These are phyloP conservation scores for Phyllosticta capitalensis DNA, from an alignment of 2,329 filamentous ascomycete species.

Conservation along the genomic window DNA sequence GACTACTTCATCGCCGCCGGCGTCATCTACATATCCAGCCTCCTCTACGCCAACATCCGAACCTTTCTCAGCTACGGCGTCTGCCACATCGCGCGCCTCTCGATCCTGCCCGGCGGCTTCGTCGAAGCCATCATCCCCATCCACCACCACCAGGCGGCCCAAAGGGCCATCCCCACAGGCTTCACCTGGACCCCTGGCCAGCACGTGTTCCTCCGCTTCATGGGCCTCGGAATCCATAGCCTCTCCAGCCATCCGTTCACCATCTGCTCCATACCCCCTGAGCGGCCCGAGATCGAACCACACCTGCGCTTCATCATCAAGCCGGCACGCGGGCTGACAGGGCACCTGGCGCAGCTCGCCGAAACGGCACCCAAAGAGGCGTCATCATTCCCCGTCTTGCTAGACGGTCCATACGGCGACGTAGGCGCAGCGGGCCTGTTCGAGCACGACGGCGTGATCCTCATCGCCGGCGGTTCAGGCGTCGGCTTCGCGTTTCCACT, in stretches of 20 bases:
- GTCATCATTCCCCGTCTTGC: conserved; percentile 34
- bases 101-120: conserved; percentile 31
- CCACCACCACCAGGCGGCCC: conserved; percentile 12
- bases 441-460: conserved; percentile 34
- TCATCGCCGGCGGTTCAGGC: conserved; percentile 49
- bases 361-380: conserved; percentile 22
- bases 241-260: conserved; percentile 47
- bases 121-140: conserved; percentile 35
- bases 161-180: conserved; percentile 19
- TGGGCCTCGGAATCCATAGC: conserved; percentile 33
- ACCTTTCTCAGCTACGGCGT: conserved; percentile 44
- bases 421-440: conserved; percentile 26
- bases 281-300: not conserved
- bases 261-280: conserved; percentile 39
- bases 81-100: conserved; percentile 33
- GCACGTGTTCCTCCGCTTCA: conserved; percentile 47
- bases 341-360: conserved; percentile 34
- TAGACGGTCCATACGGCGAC: conserved; percentile 53
- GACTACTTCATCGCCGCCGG: conserved; percentile 53
- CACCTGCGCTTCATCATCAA: conserved; percentile 47
- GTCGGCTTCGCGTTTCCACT: conserved; percentile 44
- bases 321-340: conserved; percentile 42
- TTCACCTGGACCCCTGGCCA: conserved; percentile 44
- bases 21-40: conserved; percentile 41
- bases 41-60: conserved; percentile 36